Evolutionary conservation across 805 yeast genomes (phyloP).

Genomic region (Sugiyamaella mastotermitis): DNA sequence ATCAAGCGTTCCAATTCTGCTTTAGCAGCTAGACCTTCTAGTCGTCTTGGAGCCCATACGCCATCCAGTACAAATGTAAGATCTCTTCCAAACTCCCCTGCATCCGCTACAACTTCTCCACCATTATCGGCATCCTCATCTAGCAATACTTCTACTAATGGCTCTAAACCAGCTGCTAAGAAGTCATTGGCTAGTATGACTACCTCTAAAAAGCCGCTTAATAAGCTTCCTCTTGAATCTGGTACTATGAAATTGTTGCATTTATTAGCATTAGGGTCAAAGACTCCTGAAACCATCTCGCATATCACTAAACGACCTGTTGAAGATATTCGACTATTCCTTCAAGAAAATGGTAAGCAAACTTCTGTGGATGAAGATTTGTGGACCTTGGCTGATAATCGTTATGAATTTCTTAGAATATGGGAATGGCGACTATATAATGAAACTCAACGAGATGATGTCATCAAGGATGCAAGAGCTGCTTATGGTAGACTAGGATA

Average conservation of each 20-base stretch:
- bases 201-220: constrained; percentile 17
- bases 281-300: constrained; percentile 29
- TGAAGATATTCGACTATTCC: constrained; percentile 26
- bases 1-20: constrained; percentile 2
- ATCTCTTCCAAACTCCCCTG: background rate
- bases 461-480: constrained; percentile 24
- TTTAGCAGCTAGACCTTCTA: background rate
- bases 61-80: background rate
- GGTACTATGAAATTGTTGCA: constrained; percentile 36
- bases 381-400: constrained; percentile 24
- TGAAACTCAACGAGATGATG: constrained; percentile 27
- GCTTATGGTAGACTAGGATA: constrained; percentile 27
- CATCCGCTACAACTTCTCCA: background rate
- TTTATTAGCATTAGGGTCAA: constrained; percentile 45
- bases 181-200: constrained; percentile 8
- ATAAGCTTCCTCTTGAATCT: constrained; percentile 20
- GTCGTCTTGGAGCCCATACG: background rate
- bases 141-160: constrained; percentile 2
- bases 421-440: constrained; percentile 35
- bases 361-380: constrained; percentile 24
- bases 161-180: background rate
- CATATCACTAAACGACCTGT: constrained; percentile 26
- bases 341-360: constrained; percentile 30
- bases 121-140: constrained; percentile 1
- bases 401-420: constrained; percentile 28